Conservation (phyloP, 2,329 filamentous ascomycete species). For the Cytospora mali region DNA sequence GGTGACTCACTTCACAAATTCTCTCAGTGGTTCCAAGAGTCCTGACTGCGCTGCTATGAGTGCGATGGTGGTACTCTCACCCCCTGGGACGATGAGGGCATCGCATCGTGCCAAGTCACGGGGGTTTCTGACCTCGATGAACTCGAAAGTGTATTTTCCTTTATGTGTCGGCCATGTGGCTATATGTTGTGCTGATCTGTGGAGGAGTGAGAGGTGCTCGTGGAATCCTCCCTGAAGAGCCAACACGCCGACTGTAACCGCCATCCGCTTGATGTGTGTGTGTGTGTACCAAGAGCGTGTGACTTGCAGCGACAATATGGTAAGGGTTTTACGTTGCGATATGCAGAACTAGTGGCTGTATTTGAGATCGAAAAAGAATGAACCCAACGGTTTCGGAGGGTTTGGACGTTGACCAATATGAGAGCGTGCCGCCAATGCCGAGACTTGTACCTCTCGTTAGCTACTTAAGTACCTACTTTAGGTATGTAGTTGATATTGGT, state of each 20-base stretch:
- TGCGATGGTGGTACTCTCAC: constrained; percentile 92
- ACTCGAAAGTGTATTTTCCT: constrained; percentile 51
- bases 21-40: constrained; percentile 78
- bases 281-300: no score
- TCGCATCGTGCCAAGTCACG: constrained; percentile 73
- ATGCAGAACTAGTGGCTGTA: not conserved
- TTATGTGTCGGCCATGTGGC: constrained; percentile 31
- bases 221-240: constrained; percentile 91
- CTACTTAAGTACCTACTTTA: no score
- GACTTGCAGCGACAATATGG: no score
- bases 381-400: not conserved
- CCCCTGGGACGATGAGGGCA: constrained; percentile 86
- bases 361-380: not conserved
- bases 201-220: constrained; percentile 81
- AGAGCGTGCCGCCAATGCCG: not conserved
- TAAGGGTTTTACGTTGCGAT: not conserved
- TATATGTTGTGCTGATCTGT: constrained; percentile 63
- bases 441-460: not conserved
- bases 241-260: constrained; percentile 61
- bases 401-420: not conserved
- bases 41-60: constrained; percentile 81
- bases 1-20: constrained; percentile 81
- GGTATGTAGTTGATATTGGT: not conserved
- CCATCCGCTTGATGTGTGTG: constrained; percentile 29
- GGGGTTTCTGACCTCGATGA: constrained; percentile 79